phyloP scores from a whole-genome alignment of 441 rosid genomes.

The Monsonia emarginata region DNA sequence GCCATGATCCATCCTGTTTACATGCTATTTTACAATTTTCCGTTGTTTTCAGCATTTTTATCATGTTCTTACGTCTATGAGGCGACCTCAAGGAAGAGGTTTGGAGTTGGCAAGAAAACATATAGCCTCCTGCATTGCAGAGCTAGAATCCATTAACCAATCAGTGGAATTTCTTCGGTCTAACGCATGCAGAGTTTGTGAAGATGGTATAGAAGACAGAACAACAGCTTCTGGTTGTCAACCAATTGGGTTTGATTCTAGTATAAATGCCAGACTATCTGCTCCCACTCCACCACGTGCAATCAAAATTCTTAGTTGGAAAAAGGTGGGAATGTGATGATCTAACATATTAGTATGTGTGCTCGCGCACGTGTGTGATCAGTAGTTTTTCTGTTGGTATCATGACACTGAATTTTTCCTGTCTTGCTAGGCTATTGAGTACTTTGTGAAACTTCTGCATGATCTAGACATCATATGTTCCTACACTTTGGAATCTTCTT shows the following conservation, averaged over 20 bases:
- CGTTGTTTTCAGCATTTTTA: conserved; percentile 68
- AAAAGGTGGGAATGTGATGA: conserved; percentile 40
- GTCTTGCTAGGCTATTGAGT: conserved; percentile 64
- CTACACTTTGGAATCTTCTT: conserved; percentile 49
- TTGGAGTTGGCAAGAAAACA: conserved; percentile 85
- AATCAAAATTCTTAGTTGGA: conserved; percentile 73
- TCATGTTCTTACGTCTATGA: conserved; percentile 70
- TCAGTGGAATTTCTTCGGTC: conserved; percentile 44
- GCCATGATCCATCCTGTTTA: background rate
- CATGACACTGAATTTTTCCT: conserved; percentile 20
- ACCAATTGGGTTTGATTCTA: conserved; percentile 87
- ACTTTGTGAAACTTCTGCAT: conserved; percentile 78
- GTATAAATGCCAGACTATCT: conserved; percentile 66
- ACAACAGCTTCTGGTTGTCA: conserved; percentile 80
- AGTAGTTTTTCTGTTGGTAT: background rate
- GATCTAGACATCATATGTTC: conserved; percentile 73
- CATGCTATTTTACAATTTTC: conserved; percentile 20
- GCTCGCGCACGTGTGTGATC: background rate
- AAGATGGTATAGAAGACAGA: conserved; percentile 39
- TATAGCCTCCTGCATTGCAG: conserved; percentile 62
- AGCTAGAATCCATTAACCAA: conserved; percentile 50
- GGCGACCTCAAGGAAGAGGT: conserved; percentile 93
- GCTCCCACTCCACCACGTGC: conserved; percentile 97
- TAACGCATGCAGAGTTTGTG: conserved; percentile 26
- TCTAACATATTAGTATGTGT: conserved; percentile 11